phyloP scores from a whole-genome alignment of 495 filamentous ascomycete genomes.

The Xylaria bambusicola region DNA sequence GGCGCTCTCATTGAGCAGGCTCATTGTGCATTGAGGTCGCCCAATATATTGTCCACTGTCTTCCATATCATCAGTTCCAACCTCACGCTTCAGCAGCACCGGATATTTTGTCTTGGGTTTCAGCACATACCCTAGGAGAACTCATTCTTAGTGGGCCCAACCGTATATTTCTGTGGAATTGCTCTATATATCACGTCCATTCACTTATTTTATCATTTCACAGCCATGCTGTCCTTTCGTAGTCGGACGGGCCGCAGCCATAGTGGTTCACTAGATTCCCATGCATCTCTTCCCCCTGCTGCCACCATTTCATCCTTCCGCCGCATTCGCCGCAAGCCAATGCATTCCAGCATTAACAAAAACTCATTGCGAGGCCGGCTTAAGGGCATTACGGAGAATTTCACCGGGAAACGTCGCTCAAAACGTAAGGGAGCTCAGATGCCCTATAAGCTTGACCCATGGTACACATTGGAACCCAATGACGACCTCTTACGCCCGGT shows the following conservation, averaged over 20 bases:
- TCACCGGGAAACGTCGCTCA: neutral
- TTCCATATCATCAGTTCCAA: neutral
- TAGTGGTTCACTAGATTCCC: neutral
- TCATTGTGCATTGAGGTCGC: too few species aligned
- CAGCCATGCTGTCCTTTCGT: constrained; percentile 12
- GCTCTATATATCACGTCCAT: constrained; percentile 4
- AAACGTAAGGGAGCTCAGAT: neutral
- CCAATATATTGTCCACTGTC: neutral
- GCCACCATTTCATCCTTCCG: neutral
- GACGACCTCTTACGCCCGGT: neutral
- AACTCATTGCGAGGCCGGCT: constrained; percentile 13
- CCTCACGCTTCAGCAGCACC: neutral
- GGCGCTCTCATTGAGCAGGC: neutral
- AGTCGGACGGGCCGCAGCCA: neutral
- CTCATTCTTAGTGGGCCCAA: neutral
- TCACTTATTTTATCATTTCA: neutral
- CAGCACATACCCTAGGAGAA: neutral
- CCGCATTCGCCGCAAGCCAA: neutral
- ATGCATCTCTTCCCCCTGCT: neutral
- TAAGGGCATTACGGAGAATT: constrained; percentile 7
- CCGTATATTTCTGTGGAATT: constrained; percentile 2
- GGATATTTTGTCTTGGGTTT: constrained; percentile 3
- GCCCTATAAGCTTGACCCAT: neutral
- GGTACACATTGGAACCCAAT: neutral
- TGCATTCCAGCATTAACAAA: neutral